Conservation (phyloP, 73 alveolate species). For the Diophrys sp. region DNA sequence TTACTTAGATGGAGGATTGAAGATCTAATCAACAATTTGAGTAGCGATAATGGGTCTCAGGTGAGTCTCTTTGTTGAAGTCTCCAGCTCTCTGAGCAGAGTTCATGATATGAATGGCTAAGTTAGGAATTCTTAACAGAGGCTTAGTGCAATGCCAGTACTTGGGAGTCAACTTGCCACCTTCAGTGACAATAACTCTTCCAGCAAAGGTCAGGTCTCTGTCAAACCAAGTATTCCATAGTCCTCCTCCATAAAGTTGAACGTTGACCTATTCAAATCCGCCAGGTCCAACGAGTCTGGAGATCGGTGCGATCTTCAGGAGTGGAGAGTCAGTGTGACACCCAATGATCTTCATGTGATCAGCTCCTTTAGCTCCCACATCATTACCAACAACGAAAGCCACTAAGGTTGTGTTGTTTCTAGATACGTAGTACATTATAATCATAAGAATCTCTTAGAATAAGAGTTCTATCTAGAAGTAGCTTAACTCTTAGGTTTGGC, state of each 20-base stretch:
- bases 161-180: slow-evolving; percentile 70
- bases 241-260: slow-evolving; percentile 97
- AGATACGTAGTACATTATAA: slow-evolving; percentile 83
- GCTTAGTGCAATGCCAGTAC: slow-evolving; percentile 81
- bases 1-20: slow-evolving; percentile 58
- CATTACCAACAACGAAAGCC: slow-evolving; percentile 89
- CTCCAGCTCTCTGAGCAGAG: slow-evolving; percentile 67
- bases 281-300: slow-evolving; percentile 63
- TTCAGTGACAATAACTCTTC: slow-evolving; percentile 84
- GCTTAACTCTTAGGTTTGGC: too few species aligned
- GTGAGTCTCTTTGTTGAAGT: slow-evolving; percentile 89
- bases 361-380: slow-evolving; percentile 36
- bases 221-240: slow-evolving; percentile 99
- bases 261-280: slow-evolving; percentile 79
- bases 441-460: too few species aligned
- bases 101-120: slow-evolving; percentile 91
- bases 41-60: slow-evolving; percentile 91
- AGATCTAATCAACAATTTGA: slow-evolving; percentile 58
- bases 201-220: slow-evolving; percentile 96
- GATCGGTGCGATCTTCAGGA: slow-evolving; percentile 93
- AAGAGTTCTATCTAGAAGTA: too few species aligned
- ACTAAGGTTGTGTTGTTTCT: slow-evolving; percentile 90
- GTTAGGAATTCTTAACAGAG: slow-evolving; percentile 93
- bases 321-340: slow-evolving; percentile 98
- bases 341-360: slow-evolving; percentile 88